A percentile compares a stretch with the other conserved stretches of the same genome.
phyloP scores from a whole-genome alignment of 176 grass and related monocot species.

The Microstegium vimineum region DNA sequence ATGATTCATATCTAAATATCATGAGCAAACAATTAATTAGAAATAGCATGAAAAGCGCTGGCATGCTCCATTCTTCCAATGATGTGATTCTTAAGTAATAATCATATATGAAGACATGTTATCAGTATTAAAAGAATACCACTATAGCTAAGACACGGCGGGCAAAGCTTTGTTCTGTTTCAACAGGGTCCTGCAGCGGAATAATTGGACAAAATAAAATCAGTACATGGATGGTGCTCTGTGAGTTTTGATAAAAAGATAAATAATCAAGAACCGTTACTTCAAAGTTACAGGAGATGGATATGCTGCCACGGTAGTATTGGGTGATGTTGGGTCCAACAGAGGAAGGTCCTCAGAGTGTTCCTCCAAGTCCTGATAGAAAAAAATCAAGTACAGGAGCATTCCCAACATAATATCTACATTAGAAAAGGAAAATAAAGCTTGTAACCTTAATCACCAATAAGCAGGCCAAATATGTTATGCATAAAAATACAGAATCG shows the following conservation, averaged over 20 bases:
- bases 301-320: slow-evolving; percentile 59
- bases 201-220: slow-evolving; percentile 15
- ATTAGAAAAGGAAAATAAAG: neutral
- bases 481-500: too few relatives aligned
- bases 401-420: neutral
- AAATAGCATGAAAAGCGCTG: neutral
- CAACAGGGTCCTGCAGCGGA: slow-evolving; percentile 76
- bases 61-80: neutral
- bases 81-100: neutral
- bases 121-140: slow-evolving; percentile 39
- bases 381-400: slow-evolving; percentile 16
- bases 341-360: slow-evolving; percentile 63
- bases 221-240: neutral
- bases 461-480: too few relatives aligned
- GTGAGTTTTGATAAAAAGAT: neutral
- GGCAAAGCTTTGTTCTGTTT: slow-evolving; percentile 91
- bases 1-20: neutral
- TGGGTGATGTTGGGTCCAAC: slow-evolving; percentile 70
- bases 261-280: slow-evolving; percentile 35
- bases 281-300: slow-evolving; percentile 50
- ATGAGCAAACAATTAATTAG: neutral
- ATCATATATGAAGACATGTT: slow-evolving; percentile 8
- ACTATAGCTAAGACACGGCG: slow-evolving; percentile 69
- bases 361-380: slow-evolving; percentile 69
- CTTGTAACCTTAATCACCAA: neutral